phyloP scores from a whole-genome alignment of 2,329 filamentous ascomycete genomes.

The Curvularia eragrostidis region DNA sequence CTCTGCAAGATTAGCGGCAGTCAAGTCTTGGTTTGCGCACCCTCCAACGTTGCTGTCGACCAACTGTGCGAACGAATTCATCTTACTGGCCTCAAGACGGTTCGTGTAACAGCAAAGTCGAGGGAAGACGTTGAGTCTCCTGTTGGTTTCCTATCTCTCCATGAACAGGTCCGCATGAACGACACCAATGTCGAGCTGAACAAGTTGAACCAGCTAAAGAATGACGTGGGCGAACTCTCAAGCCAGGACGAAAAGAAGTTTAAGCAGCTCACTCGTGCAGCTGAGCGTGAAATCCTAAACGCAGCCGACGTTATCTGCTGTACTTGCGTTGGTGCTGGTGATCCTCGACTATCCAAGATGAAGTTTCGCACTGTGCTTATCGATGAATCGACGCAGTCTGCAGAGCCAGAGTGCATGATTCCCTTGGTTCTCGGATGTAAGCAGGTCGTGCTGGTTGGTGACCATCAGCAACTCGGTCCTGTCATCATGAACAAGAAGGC shows the following conservation, averaged over 20 bases:
- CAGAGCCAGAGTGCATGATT: constrained; percentile 99
- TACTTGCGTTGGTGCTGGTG: constrained; percentile 95
- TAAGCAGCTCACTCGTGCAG: constrained; percentile 91
- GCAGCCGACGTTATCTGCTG: constrained; percentile 99
- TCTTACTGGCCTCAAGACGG: constrained; percentile 91
- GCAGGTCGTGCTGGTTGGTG: constrained; percentile 97
- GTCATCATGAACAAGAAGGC: constrained; percentile 99
- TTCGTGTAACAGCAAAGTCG: constrained; percentile 97
- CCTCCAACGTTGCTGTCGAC: constrained; percentile 97
- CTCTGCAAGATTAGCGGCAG: constrained; percentile 93
- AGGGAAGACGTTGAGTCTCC: constrained; percentile 99
- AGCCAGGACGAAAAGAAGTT: constrained; percentile 98
- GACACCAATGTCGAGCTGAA: constrained; percentile 93
- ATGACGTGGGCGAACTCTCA: constrained; percentile 86
- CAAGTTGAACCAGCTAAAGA: constrained; percentile 92
- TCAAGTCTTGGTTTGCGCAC: constrained; percentile 94
- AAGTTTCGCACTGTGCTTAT: constrained; percentile 98
- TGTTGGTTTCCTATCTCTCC: constrained; percentile 91
- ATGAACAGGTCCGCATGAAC: constrained; percentile 97
- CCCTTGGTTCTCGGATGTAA: constrained; percentile 96
- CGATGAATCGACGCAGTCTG: constrained; percentile 97
- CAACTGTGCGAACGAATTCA: constrained; percentile 98
- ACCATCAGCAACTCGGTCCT: constrained; percentile 96
- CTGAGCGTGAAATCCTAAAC: constrained; percentile 91
- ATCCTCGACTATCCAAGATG: constrained; percentile 93